Conservation (phyloP, 2,329 filamentous ascomycete genomes). For the Sphaerostilbella broomeana region DNA sequence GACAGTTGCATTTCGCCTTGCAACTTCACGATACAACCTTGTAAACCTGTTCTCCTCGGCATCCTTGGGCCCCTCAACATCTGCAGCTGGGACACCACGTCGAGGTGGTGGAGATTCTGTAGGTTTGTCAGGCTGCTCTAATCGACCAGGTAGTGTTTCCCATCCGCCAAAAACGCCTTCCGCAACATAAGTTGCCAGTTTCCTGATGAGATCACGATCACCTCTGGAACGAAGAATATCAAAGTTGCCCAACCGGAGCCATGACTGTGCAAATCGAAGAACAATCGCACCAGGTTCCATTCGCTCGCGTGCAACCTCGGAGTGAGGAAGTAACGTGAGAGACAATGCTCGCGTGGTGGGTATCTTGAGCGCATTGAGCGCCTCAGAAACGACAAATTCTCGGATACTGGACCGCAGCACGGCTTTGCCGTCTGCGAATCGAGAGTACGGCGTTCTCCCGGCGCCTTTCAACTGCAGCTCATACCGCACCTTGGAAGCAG, state of each 20-base stretch:
- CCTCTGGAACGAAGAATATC: conserved; percentile 80
- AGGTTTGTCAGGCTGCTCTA: conserved; percentile 46
- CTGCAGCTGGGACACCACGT: conserved; percentile 48
- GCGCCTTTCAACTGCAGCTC: conserved; percentile 94
- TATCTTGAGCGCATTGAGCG: conserved; percentile 76
- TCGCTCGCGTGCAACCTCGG: conserved; percentile 68
- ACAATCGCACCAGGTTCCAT: conserved; percentile 90
- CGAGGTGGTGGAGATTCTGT: conserved; percentile 35
- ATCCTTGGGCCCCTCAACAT: conserved; percentile 60
- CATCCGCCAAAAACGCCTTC: conserved; percentile 85
- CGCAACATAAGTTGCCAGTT: conserved; percentile 73
- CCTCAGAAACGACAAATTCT: conserved; percentile 89
- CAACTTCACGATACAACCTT: conserved; percentile 80
- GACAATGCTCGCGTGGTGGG: conserved; percentile 82
- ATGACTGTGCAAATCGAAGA: conserved; percentile 80
- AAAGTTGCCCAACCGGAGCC: conserved; percentile 92
- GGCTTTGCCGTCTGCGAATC: conserved; percentile 93
- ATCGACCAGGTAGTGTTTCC: conserved; percentile 66
- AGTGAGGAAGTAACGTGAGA: conserved; percentile 67
- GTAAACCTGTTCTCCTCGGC: conserved; percentile 79
- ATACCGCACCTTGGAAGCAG: conserved; percentile 63
- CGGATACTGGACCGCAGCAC: conserved; percentile 88
- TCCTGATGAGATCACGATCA: conserved; percentile 66
- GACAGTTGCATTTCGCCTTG: conserved; percentile 74
- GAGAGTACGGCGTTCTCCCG: conserved; percentile 86